Base-by-base conservation (phyloP, 306 rosid genomes). In the Quercus rubra region DNA sequence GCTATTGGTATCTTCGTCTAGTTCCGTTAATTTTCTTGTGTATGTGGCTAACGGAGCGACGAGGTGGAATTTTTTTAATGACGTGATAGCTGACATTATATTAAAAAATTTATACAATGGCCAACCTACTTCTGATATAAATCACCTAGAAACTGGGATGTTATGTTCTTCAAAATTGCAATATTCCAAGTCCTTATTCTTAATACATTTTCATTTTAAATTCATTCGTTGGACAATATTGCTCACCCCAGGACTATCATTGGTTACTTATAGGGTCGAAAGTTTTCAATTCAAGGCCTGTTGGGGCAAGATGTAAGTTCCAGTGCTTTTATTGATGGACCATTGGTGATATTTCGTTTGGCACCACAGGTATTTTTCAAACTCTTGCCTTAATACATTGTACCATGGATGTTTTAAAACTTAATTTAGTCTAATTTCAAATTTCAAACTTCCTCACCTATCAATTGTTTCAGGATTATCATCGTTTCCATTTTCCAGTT, bases 241-340 rank as follows among this genome's bases (percentile, higher is more conserved):
- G 62, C 75, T 55, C 28, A 81, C 70, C 70, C 35, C 31, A 71
- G 25, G 62, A 72, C 59, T 13, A 25, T 80, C 62, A n/a, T 21
- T 78, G 78, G 68, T 54, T 78, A 74, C 72, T 82, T 62, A 43
- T 82, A 95, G 99, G 98, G 99, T 80, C 85, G 90, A 46, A 95
- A 92, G 85, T 95, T 95, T 89, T 95, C 99, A 28, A 75, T 95
- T 84, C 92, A 86, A 78, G 99, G 99, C 74, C 97, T 95, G 78
- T 70, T 95, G 81, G 97, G 97, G 70, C 80, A 90, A 82, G 98
- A 91, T 79, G 58, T 85, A 52, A 67, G 83, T 86, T 87, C 97
- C 1, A 76, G 78, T 77, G 79, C 91, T 87, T 95, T 92, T 82
- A 82, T 54, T 83, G 88, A 90, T 84, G 99, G 99, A 81, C 71